Base-by-base conservation (phyloP, 345 rosid species). In the Eucalyptus pauciflora region DNA sequence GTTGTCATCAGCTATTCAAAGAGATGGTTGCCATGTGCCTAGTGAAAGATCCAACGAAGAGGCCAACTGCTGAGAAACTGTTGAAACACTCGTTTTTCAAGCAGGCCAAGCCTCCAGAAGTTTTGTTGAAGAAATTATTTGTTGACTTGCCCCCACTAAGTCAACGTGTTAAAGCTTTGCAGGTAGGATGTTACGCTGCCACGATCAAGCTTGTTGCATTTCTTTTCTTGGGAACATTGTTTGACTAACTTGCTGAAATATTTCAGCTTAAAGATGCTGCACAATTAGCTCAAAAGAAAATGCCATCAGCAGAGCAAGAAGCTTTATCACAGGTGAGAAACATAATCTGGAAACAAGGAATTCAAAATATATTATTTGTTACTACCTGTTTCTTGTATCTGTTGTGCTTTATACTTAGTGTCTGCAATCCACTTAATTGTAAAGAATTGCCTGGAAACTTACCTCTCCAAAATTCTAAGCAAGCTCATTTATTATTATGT, bases 11-110 rank as follows among this genome's bases (percentile, higher is more conserved):
- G 99, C 95, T 98, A 92, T 98, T 98, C 93, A 98, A 98, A 98
- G 99, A 98, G 94, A 97, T 98, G 99, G 98, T 98, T 90, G 99
- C 99, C 83, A 97, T 98, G 99, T 97, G 99, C 94, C 94, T 98
- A 91, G 99, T 96, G 94, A 98, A 98, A 96, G 99, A 98, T 94
- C 99, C 96, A 93, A 91, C 98, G 54, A 96, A 95, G 95, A 94
- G 99, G 93, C 99, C 99, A 88, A 95, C 99, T 45, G 99, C 99
- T 54, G 99, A 98, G 89, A 98, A 97, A 90, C 89, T 98, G 91
- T 91, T 98, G 89, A 98, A 96, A 80, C 99, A 96, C 90, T 92
- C 99, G 3, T 96, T 97, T 93, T 98, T 98, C 94, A 97, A 96
- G 94, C 91, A 96, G 91, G 96, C 96, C 3, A 97, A 96, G 95